Percentiles rank a stretch among this genome's conserved stretches.
phyloP scores from a whole-genome alignment of 192 early-diverging fungal genomes.

The Neocallimastix lanati region DNA sequence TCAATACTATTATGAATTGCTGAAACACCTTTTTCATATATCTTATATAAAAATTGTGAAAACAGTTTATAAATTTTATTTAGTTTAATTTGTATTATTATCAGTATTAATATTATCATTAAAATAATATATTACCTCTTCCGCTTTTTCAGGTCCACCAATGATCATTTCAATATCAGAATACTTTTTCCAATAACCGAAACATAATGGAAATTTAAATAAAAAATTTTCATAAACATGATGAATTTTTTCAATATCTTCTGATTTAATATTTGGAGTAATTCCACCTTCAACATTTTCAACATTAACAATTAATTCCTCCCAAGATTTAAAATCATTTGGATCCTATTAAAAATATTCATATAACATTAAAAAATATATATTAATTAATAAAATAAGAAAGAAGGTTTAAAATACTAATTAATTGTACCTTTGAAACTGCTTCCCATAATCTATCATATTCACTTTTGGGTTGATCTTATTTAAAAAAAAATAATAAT shows the following conservation, averaged over 20 bases:
- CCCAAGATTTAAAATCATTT: not conserved
- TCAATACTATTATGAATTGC: conserved; percentile 51
- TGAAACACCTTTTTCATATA: conserved; percentile 46
- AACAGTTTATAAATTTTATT: too few species aligned
- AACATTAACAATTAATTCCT: conserved; percentile 26
- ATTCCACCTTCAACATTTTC: conserved; percentile 35
- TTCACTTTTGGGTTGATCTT: not conserved
- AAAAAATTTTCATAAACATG: conserved; percentile 46
- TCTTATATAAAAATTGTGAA: too few species aligned
- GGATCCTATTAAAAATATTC: not conserved
- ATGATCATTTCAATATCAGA: conserved; percentile 35
- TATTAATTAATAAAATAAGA: not conserved
- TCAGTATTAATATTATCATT: too few species aligned
- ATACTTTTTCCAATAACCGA: conserved; percentile 68
- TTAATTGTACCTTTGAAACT: not conserved
- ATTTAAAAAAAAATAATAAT: too few species aligned
- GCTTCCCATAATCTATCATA: not conserved
- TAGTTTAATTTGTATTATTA: too few species aligned
- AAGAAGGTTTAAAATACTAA: not conserved
- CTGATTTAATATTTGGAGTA: conserved; percentile 18
- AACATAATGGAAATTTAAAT: conserved; percentile 51
- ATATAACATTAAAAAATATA: too few species aligned
- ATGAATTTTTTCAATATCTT: conserved; percentile 24
- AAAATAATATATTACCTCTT: too few species aligned
- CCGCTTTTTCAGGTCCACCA: conserved; percentile 31